Conservation (phyloP, 331 rosid species). For the Arachis monticola region DNA sequence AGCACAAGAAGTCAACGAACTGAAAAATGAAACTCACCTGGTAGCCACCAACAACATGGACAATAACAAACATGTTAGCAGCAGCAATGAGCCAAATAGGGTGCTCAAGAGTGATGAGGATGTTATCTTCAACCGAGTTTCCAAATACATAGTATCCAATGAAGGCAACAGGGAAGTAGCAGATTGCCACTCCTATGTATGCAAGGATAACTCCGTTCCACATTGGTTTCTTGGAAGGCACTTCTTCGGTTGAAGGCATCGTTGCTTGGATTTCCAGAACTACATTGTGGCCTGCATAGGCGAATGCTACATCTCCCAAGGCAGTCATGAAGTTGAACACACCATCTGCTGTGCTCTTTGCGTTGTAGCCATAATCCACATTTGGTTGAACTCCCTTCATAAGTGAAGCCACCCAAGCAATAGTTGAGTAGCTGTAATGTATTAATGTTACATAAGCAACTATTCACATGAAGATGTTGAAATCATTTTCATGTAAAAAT, state of each 20-base stretch:
- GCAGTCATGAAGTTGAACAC: conserved; percentile 40
- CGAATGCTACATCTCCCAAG: conserved; percentile 47
- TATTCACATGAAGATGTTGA: neutral
- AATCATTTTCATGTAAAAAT: no score
- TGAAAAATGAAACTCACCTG: conserved; percentile 32
- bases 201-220: conserved; percentile 48
- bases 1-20: neutral
- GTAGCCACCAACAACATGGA: conserved; percentile 49
- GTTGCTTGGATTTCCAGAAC: conserved; percentile 56
- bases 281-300: conserved; percentile 59
- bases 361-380: conserved; percentile 50
- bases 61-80: conserved; percentile 41
- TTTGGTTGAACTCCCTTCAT: conserved; percentile 44
- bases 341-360: conserved; percentile 8
- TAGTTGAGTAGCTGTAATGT: conserved; percentile 66
- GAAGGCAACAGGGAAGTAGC: conserved; percentile 48
- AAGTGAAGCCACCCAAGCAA: conserved; percentile 71
- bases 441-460: no score
- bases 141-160: conserved; percentile 43
- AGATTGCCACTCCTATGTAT: conserved; percentile 36
- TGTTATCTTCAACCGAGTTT: conserved; percentile 40
- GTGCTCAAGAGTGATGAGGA: conserved; percentile 35
- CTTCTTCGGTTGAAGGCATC: conserved; percentile 47
- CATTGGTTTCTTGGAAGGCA: conserved; percentile 50
- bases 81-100: conserved; percentile 46